A percentile compares a stretch with the other conserved stretches of the same genome.
Evolutionary conservation across 1,284 basidiomycete genomes (phyloP).

Genomic region (Mycena sp.): DNA sequence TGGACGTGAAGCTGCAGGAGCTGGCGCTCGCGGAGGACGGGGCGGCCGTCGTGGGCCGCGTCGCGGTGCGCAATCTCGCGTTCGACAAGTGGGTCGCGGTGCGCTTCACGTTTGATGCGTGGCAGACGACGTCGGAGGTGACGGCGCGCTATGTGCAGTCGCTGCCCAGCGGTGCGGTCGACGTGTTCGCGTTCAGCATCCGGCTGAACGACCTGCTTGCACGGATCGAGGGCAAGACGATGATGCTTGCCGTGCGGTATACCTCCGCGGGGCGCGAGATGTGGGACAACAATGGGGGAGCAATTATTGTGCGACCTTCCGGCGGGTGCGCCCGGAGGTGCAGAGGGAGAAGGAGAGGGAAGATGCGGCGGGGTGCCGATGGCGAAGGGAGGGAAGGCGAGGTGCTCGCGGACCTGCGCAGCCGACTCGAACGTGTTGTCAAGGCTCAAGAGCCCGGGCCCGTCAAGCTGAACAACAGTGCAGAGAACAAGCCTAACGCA

Average conservation of each 20-base stretch:
- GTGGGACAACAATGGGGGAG: slow-evolving; percentile 91
- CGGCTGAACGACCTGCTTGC: slow-evolving; percentile 69
- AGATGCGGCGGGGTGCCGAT: too few species aligned
- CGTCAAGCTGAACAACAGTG: slow-evolving; percentile 28
- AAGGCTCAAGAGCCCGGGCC: slow-evolving; percentile 14
- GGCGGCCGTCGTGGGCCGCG: slow-evolving; percentile 68
- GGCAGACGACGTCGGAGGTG: slow-evolving; percentile 97
- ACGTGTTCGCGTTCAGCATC: slow-evolving; percentile 76
- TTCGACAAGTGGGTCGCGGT: slow-evolving; percentile 91
- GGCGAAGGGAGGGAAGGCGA: slow-evolving; percentile 33
- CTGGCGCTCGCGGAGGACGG: slow-evolving; percentile 71
- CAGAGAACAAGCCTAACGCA: slow-evolving; percentile 2
- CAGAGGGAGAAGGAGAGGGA: slow-evolving; percentile 25
- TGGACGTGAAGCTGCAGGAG: slow-evolving; percentile 62
- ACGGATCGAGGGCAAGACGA: slow-evolving; percentile 86
- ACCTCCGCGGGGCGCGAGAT: slow-evolving; percentile 75
- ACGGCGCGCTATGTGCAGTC: slow-evolving; percentile 82
- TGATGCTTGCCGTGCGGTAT: slow-evolving; percentile 87
- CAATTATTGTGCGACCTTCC: slow-evolving; percentile 83
- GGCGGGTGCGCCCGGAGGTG: slow-evolving; percentile 46
- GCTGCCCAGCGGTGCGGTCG: slow-evolving; percentile 65
- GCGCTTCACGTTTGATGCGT: slow-evolving; percentile 93
- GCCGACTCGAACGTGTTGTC: slow-evolving; percentile 41
- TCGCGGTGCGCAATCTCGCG: slow-evolving; percentile 87
- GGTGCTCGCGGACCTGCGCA: slow-evolving; percentile 33